Evolutionary conservation across 345 rosid genomes (phyloP).

Genomic region (Geranium brycei): DNA sequence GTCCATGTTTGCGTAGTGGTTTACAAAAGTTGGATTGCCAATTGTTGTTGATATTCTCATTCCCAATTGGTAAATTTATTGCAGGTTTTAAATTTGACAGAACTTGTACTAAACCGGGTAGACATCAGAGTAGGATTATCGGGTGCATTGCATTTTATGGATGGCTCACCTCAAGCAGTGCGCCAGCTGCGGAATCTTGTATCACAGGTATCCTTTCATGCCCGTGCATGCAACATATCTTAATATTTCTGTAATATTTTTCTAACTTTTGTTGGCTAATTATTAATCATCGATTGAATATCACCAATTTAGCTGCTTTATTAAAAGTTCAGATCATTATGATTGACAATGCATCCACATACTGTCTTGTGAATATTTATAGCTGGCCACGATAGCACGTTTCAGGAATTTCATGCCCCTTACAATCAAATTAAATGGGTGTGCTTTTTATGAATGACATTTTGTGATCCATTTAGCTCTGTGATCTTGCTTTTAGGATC

Average conservation of each 20-base stretch:
- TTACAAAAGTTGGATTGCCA: background rate
- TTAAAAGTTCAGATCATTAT: too few relatives aligned
- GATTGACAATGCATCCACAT: too few relatives aligned
- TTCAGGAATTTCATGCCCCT: background rate
- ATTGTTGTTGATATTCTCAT: conserved; percentile 5
- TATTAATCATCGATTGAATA: too few relatives aligned
- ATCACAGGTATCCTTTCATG: conserved; percentile 62
- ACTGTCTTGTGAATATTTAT: too few relatives aligned
- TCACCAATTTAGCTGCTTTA: background rate
- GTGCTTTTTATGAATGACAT: background rate
- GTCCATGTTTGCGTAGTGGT: background rate
- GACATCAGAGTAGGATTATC: conserved; percentile 93
- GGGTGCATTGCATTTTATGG: conserved; percentile 82
- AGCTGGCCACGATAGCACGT: background rate
- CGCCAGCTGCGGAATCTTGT: conserved; percentile 83
- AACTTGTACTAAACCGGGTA: conserved; percentile 77
- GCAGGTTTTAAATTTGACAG: conserved; percentile 90
- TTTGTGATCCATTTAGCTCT: conserved; percentile 9
- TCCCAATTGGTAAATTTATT: conserved; percentile 12
- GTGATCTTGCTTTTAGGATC: conserved; percentile 46
- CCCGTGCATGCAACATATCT: background rate
- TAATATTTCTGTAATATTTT: background rate
- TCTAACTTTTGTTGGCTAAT: background rate
- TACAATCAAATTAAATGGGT: background rate
- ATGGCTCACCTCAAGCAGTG: conserved; percentile 95